Base-by-base conservation (phyloP, 2,329 filamentous ascomycete species). In the Fusarium sp. region DNA sequence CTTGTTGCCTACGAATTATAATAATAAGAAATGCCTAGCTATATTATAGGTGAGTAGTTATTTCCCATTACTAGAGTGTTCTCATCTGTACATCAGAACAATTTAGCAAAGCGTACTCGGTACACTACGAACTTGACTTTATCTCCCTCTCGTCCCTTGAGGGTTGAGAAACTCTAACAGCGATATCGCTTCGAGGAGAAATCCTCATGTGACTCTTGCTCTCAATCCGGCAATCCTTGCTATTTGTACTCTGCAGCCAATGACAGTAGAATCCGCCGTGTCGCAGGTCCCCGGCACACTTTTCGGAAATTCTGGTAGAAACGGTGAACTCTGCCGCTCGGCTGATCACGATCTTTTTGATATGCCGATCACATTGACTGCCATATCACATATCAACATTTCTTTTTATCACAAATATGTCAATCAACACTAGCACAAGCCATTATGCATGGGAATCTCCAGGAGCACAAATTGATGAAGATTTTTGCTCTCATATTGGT, bases 251-350 rank as follows among this genome's bases (percentile, higher is more conserved):
- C 27, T 27, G 6, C 44, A 58, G 50, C 68, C 60, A 70, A 70
- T 70, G 39, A 46, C 31, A 57, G 39, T 20, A 39, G 10, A 53
- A 59, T 20, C 35, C 45, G 56, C 29, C 38, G 46, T 65, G 66
- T 55, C 47, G 49, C 49, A 60, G 49, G 42, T 53, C 65, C 65
- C 35, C 45, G 33, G 47, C 46, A 54, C 69, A 55, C 44, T 41
- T 62, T 65, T 65, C 65, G 52, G 42, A 72, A 53, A 46, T 63
- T 39, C 45, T 72, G 59, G 65, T 72, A 65, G 56, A 61, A 70
- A 72, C 65, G 55, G 65, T 73, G 66, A 35, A 27, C 39, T 55
- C 47, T 62, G 44, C 31, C 60, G 45, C 36, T 31, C 41, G 29
- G 62, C 46, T 52, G 46, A 52, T 66, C 65, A 64, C 57, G 65